Evolutionary conservation across 2,329 filamentous ascomycete genomes (phyloP), one percentile per base, ranked within the genome.

Genomic region (Aspergillus awamori): DNA sequence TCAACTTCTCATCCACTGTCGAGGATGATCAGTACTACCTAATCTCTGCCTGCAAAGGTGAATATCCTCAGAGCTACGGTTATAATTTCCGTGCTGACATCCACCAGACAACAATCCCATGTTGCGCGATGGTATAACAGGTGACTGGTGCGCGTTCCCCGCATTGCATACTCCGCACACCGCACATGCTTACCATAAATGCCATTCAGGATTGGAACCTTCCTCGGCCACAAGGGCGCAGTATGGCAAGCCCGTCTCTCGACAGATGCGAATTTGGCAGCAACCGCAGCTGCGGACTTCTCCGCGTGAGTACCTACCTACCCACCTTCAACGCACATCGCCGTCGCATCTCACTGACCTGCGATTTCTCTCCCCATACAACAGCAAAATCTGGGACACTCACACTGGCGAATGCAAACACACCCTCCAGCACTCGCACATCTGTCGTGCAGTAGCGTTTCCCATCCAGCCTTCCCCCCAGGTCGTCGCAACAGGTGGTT

Each of bases 161-260:
- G 41, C 30, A 13, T 22, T 33, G 57, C 10, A 20, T 45, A 20
- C 20, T 26, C 28, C 24, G 33, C 22, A 45, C n/a, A n/a, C 41
- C 36, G 47, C 48, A 54, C 28, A 36, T 36, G 47, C 49, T n/a
- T 15, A 38, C 51, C 30, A 36, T 45, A 30, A 30, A 26, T 20
- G 24, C 58, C 30, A 54, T 53, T 13, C 60, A 87, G 85, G 91
- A 98, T 98, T 69, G 95, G 95, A 53, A 98, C 95, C 39, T 98
- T 98, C 75, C 89, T 99, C 71, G 95, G 95, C 43, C 95, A 99
- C 82, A 98, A 99, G 80, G 95, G 95, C 65, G 95, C 95, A 39
- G 94, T 98, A 62, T 99, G 95, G 93, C 93, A 97, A 80, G 92
- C 93, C 57, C 87, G 93, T 69, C 84, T 99, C 38, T 97, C 93